Base-by-base conservation (phyloP, 129 eudicot species). In the Flaveria ramosissima region DNA sequence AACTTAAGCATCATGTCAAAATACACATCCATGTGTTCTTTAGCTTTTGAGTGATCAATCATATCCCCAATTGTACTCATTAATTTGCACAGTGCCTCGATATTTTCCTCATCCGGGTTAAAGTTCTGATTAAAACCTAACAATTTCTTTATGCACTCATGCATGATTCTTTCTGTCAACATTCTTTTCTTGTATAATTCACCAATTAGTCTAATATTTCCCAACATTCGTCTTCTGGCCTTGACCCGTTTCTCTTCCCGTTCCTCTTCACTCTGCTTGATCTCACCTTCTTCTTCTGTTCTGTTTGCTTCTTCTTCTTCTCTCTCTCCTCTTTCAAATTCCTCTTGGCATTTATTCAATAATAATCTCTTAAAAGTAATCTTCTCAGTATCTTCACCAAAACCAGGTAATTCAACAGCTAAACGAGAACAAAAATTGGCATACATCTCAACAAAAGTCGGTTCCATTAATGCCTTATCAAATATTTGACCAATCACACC, bases 131-230 rank as follows among this genome's bases (percentile, higher is more conserved):
- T 15, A 63, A 30, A 15, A 2, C 98, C 92, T 81, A 92, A 82
- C 68, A 92, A 75, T 74, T 92, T 92, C 70, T 82, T 57, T 45
- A 92, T 90, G 82, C 98, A 92, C 24, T 73, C 94, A 3, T 94
- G 98, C 98, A 94, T 94, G 20, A 91, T 94, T 85, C 89, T 91
- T 76, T 91, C 98, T 0, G 97, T 94, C 88, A 91, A 86, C 98
- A 94, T 91, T 62, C 45, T 89, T 78, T 94, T 94, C 87, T 94
- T 94, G 81, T 87, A 94, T 23, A 94, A 72, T 68, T 94, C 98
- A 19, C 98, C 98, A 36, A 94, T 94, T 48, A 94, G 96, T 75
- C 97, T 85, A 10, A 94, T 91, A 76, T 94, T 94, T 13, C 98
- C 98, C 74, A 94, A 27, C 98, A 89, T 94, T 3, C 98, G 89